A percentile compares a stretch with the other conserved stretches of the same genome.
Conservation (phyloP, 225 moss, liverwort and hornwort species). For the Ulota crispa region DNA sequence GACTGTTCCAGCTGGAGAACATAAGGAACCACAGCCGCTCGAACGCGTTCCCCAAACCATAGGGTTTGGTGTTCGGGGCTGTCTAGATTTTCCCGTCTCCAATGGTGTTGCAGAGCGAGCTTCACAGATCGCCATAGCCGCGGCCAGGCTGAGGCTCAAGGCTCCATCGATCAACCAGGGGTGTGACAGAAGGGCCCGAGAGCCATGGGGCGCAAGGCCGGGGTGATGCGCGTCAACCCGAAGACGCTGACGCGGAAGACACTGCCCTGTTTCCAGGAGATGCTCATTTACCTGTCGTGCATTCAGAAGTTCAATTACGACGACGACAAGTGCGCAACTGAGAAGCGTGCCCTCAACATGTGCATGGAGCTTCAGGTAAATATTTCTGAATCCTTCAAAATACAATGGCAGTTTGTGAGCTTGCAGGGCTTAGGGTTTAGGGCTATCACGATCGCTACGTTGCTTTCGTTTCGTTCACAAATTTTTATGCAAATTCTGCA, state of each 20-base stretch:
- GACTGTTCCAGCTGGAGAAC: not conserved
- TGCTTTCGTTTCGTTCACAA: not conserved
- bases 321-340: conserved; percentile 71
- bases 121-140: conserved; percentile 12
- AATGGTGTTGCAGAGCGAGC: not conserved
- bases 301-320: conserved; percentile 89
- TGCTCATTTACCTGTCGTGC: conserved; percentile 84
- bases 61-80: not conserved
- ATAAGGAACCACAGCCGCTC: not conserved
- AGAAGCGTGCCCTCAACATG: conserved; percentile 69
- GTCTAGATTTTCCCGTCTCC: not conserved
- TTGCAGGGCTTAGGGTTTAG: conserved; percentile 31
- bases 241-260: conserved; percentile 66
- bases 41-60: not conserved
- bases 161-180: not conserved
- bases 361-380: conserved; percentile 97
- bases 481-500: not conserved
- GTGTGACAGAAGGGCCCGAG: not conserved
- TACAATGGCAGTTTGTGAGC: not conserved
- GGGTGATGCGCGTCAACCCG: conserved; percentile 94
- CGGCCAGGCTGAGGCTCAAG: not conserved
- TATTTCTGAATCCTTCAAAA: not conserved
- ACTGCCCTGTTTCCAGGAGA: conserved; percentile 82
- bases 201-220: conserved; percentile 83
- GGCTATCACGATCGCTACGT: not conserved